phyloP scores from a whole-genome alignment of 2,329 filamentous ascomycete species.

The Aquanectria penicillioides region DNA sequence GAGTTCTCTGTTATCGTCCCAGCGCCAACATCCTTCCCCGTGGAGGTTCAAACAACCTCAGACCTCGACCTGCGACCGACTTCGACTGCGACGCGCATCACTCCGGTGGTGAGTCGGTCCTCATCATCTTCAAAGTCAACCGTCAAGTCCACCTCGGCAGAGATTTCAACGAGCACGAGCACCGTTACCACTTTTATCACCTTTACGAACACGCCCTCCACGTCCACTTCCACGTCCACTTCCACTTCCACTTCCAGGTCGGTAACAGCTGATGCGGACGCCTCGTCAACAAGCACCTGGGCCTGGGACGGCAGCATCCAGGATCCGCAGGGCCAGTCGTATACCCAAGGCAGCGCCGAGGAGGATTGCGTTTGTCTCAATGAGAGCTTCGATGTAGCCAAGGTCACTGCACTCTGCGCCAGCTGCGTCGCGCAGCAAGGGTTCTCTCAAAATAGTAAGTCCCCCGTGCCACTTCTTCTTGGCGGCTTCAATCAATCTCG shows the following conservation, averaged over 20 bases:
- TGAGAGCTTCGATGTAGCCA: slow-evolving; percentile 52
- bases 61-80: slow-evolving; percentile 21
- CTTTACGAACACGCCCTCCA: slow-evolving; percentile 4
- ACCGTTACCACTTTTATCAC: slow-evolving; percentile 11
- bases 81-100: slow-evolving; percentile 15
- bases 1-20: slow-evolving; percentile 44
- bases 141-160: slow-evolving; percentile 4
- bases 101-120: slow-evolving; percentile 12
- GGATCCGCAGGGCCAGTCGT: slow-evolving; percentile 28
- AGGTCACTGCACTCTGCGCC: slow-evolving; percentile 50
- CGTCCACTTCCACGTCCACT: neutral
- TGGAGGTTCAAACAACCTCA: slow-evolving; percentile 21
- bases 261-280: neutral
- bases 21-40: slow-evolving; percentile 45
- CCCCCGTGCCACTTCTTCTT: neutral
- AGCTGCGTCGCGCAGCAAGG: slow-evolving; percentile 49
- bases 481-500: no score
- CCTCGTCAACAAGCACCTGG: slow-evolving; percentile 13
- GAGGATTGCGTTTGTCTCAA: slow-evolving; percentile 51
- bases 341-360: slow-evolving; percentile 41
- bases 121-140: neutral
- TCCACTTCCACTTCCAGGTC: neutral
- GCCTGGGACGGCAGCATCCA: slow-evolving; percentile 17
- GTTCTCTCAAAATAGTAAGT: slow-evolving; percentile 46
- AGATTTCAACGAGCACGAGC: slow-evolving; percentile 9